Evolutionary conservation across 192 early-diverging fungal species (phyloP).

Genomic region (Entomortierella chlamydospora): DNA sequence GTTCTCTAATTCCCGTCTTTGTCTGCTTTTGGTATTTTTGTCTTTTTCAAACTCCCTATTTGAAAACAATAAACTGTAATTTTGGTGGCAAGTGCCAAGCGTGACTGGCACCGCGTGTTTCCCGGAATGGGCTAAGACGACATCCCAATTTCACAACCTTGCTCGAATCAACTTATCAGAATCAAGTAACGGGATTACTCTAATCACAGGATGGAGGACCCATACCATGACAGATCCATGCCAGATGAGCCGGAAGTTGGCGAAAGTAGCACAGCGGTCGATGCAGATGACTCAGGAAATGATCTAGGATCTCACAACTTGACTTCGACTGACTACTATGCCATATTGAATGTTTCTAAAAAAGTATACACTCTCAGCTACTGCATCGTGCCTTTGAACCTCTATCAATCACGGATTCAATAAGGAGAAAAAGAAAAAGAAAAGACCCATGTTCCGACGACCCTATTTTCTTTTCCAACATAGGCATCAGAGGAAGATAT

Average conservation of each 20-base stretch:
- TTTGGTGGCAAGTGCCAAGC: no score
- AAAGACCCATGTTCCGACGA: background rate
- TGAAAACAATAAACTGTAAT: no score
- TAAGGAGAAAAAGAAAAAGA: background rate
- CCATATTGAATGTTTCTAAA: constrained; percentile 72
- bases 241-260: constrained; percentile 12
- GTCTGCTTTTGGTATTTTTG: no score
- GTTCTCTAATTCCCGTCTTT: no score
- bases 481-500: constrained; percentile 73
- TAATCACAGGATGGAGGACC: constrained; percentile 37
- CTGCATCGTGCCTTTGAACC: no score
- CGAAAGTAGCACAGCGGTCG: background rate
- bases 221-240: constrained; percentile 47
- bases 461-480: background rate
- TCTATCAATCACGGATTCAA: no score
- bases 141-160: background rate
- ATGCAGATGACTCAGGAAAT: background rate
- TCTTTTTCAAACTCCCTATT: no score
- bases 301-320: constrained; percentile 39
- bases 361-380: constrained; percentile 43
- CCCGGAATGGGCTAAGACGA: background rate
- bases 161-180: background rate
- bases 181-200: background rate
- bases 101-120: background rate
- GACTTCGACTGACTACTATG: constrained; percentile 68